Evolutionary conservation across 2,329 filamentous ascomycete genomes (phyloP).

Genomic region (Hymenoscyphus repandus): DNA sequence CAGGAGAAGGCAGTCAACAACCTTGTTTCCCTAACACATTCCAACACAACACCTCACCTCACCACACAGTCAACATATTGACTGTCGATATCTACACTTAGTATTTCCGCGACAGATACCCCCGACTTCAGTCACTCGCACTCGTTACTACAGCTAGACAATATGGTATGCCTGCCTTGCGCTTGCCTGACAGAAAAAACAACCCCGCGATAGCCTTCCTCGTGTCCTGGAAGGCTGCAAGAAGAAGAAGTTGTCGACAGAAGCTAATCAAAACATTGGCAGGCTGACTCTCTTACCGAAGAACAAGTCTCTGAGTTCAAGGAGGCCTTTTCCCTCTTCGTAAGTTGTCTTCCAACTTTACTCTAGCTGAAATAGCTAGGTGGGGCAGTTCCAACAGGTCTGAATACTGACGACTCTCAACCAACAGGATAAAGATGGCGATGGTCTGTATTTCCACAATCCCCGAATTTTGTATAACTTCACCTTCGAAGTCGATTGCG

Average conservation of each 20-base stretch:
- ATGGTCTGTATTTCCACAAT: conserved; percentile 59
- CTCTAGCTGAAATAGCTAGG: conserved; percentile 14
- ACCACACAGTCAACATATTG: not conserved
- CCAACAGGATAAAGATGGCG: conserved; percentile 78
- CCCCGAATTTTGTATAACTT: not conserved
- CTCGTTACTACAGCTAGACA: conserved; percentile 5
- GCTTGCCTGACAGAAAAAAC: conserved; percentile 5
- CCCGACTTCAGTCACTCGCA: conserved; percentile 5
- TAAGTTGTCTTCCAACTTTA: conserved; percentile 51
- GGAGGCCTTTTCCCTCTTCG: conserved; percentile 99
- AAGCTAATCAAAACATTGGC: conserved; percentile 24
- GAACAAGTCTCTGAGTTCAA: conserved; percentile 99
- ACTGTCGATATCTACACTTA: not conserved
- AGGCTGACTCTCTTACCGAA: conserved; percentile 98
- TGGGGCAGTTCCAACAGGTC: conserved; percentile 15
- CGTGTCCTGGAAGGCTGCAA: conserved; percentile 9
- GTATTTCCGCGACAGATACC: not conserved
- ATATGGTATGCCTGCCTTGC: conserved; percentile 21
- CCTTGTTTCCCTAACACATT: not conserved
- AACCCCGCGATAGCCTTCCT: conserved; percentile 23
- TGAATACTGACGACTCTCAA: conserved; percentile 24
- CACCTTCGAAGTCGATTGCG: too few relatives aligned
- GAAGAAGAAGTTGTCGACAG: conserved; percentile 13
- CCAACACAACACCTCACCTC: not conserved
- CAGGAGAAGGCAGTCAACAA: not conserved